These are phyloP conservation scores for Verbena officinalis DNA, from an alignment of 257 asterid genomes.

Conservation along the genomic window DNA sequence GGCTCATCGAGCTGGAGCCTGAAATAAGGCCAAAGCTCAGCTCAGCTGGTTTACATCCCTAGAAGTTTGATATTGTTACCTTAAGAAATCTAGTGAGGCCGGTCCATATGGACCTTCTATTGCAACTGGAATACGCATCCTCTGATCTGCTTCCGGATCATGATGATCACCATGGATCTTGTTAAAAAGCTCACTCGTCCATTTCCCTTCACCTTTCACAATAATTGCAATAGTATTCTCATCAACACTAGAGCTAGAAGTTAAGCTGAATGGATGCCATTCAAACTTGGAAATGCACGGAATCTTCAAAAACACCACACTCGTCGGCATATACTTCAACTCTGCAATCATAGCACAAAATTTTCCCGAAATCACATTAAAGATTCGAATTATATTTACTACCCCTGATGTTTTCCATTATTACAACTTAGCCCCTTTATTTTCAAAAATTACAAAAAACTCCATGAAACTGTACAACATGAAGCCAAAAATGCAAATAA, in stretches of 20 bases:
- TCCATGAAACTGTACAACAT: no score
- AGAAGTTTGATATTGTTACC: slow-evolving; percentile 38
- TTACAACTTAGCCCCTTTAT: no score
- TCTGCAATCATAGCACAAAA: slow-evolving; percentile 42
- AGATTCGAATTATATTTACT: no score
- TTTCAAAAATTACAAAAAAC: no score
- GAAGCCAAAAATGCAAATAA: no score
- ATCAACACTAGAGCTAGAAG: slow-evolving; percentile 67
- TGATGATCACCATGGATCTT: slow-evolving; percentile 38
- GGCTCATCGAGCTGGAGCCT: no score
- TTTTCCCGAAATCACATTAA: slow-evolving; percentile 12
- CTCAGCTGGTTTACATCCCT: no score
- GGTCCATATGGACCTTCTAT: slow-evolving; percentile 93
- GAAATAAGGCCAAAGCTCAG: no score
- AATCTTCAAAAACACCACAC: slow-evolving; percentile 69
- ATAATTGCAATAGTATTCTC: slow-evolving; percentile 58
- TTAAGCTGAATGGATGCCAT: slow-evolving; percentile 85
- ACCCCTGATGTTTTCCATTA: no score
- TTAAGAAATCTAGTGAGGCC: slow-evolving; percentile 56
- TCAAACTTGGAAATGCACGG: slow-evolving; percentile 70
- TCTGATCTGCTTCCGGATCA: slow-evolving; percentile 63
- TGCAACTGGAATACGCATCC: slow-evolving; percentile 50
- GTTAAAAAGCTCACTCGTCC: slow-evolving; percentile 67
- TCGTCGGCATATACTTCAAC: slow-evolving; percentile 59
- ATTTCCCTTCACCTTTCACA: slow-evolving; percentile 65